These are phyloP conservation scores for Pseudocercospora vitis DNA, from an alignment of 2,329 filamentous ascomycete species.

Conservation along the genomic window DNA sequence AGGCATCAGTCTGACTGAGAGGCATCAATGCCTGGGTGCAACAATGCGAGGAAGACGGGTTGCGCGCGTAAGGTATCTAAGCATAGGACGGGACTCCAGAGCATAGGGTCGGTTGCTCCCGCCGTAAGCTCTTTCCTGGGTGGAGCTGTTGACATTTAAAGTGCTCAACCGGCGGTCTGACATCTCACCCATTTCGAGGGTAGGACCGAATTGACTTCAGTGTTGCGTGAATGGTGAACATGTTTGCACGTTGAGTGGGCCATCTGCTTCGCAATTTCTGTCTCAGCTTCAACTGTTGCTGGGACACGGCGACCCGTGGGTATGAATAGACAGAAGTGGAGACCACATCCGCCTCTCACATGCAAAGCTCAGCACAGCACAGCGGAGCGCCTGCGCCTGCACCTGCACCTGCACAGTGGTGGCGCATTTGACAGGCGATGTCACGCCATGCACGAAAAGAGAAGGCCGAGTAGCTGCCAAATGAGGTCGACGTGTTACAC, in stretches of 20 bases:
- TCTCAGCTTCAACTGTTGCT: not conserved
- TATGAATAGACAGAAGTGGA: not conserved
- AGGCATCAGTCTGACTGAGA: not conserved
- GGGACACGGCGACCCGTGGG: not conserved
- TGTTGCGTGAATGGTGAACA: not conserved
- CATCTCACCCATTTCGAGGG: not conserved
- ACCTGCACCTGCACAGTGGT: not conserved
- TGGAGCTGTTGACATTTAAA: constrained; percentile 7
- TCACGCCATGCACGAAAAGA: not conserved
- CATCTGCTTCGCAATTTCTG: not conserved
- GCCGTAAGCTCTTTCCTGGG: not conserved
- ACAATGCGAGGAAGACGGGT: not conserved
- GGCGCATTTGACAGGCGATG: not conserved
- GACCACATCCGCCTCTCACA: not conserved
- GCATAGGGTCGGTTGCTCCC: not conserved
- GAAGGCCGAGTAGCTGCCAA: not conserved
- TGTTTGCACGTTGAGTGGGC: not conserved
- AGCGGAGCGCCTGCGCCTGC: too few relatives aligned
- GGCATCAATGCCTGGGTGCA: not conserved
- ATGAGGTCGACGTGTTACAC: not conserved
- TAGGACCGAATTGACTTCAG: not conserved
- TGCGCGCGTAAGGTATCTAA: not conserved
- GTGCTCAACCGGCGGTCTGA: constrained; percentile 6
- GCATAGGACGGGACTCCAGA: not conserved
- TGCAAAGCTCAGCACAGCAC: constrained; percentile 3